A percentile compares a stretch with the other conserved stretches of the same genome.
phyloP scores from a whole-genome alignment of 306 rosid species.

The peach (Prunus persica) region DNA sequence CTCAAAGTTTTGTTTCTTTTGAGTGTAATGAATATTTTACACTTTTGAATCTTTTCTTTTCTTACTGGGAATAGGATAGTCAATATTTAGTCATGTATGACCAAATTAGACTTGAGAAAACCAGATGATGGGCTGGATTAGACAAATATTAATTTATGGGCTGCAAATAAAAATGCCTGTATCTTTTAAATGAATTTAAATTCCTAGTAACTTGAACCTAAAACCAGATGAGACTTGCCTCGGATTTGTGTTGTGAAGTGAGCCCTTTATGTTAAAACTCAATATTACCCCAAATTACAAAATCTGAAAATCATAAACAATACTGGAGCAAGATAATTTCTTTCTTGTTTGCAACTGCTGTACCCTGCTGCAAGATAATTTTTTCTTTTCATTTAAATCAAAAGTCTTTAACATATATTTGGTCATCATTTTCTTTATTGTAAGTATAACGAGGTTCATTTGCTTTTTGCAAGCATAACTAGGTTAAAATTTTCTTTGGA shows the following conservation, averaged over 20 bases:
- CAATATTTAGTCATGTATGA: not conserved
- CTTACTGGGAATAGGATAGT: not conserved
- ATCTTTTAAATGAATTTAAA: not conserved
- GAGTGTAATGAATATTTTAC: not conserved
- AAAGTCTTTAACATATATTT: not conserved
- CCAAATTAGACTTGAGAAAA: constrained; percentile 1
- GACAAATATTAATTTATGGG: not conserved
- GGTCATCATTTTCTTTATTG: not conserved
- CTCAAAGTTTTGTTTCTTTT: not conserved
- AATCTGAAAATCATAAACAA: not conserved
- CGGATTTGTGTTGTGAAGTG: not conserved
- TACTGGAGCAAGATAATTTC: not conserved
- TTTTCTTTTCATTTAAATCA: not conserved
- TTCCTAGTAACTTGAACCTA: not conserved
- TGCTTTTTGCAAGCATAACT: not conserved
- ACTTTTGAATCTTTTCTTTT: not conserved
- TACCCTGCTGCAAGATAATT: not conserved
- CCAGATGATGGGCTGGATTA: not conserved
- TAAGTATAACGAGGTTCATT: not conserved
- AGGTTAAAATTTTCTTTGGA: not conserved
- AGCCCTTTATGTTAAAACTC: not conserved
- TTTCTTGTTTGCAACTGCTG: constrained; percentile 1
- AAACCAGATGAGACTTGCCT: not conserved
- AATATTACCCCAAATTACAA: not conserved
- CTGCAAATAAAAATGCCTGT: not conserved